phyloP scores from a whole-genome alignment of 108 stramenopile genomes.

The Nannochloropsis granulata region DNA sequence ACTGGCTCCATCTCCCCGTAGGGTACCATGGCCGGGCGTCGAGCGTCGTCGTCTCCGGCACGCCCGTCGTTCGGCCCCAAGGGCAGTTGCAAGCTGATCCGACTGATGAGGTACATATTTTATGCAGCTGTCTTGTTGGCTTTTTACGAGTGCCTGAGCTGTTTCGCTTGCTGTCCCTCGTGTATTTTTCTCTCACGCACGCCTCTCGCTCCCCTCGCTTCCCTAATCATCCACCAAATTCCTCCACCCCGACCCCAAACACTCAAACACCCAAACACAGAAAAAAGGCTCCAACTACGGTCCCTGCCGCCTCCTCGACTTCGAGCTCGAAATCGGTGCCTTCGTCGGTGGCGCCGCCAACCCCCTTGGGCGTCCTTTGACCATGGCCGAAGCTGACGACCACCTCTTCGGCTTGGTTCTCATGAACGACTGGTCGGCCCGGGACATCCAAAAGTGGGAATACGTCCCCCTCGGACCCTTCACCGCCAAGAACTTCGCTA shows the following conservation, averaged over 20 bases:
- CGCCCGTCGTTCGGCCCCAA: slow-evolving; percentile 49
- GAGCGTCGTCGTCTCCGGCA: slow-evolving; percentile 44
- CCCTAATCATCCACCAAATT: background rate
- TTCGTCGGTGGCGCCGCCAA: slow-evolving; percentile 62
- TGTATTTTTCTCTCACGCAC: too few species aligned
- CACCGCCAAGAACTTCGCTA: slow-evolving; percentile 76
- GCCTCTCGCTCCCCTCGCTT: too few species aligned
- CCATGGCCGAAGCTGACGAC: slow-evolving; percentile 54
- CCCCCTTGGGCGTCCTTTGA: slow-evolving; percentile 43
- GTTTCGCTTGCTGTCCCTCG: too few species aligned
- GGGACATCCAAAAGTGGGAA: slow-evolving; percentile 67
- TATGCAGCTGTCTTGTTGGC: background rate
- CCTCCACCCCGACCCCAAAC: background rate
- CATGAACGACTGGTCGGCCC: slow-evolving; percentile 83
- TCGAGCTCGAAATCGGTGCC: slow-evolving; percentile 76
- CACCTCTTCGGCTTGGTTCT: slow-evolving; percentile 77
- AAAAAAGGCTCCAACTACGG: slow-evolving; percentile 54
- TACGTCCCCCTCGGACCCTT: slow-evolving; percentile 89
- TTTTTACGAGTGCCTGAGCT: too few species aligned
- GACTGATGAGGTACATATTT: slow-evolving; percentile 30
- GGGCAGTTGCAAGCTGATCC: slow-evolving; percentile 67
- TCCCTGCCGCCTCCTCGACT: slow-evolving; percentile 61
- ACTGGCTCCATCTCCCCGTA: slow-evolving; percentile 77
- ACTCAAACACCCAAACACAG: background rate
- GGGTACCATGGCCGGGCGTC: slow-evolving; percentile 77